Evolutionary conservation across 2,329 filamentous ascomycete species (phyloP).

Genomic region (Neonectria ditissima): DNA sequence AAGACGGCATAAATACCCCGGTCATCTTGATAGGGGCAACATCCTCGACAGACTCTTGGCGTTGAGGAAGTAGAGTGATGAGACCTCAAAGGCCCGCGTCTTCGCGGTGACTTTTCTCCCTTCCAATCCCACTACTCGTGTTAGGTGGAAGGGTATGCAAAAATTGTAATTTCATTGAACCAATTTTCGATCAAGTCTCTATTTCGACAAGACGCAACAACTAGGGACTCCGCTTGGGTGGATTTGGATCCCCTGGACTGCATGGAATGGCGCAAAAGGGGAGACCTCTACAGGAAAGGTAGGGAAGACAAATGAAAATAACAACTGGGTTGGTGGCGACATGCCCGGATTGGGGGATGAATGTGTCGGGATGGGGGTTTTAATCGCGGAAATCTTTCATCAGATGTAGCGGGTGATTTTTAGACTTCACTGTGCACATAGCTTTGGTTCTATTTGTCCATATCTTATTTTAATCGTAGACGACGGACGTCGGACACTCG

Average conservation of each 20-base stretch:
- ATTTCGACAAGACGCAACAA: conserved; percentile 27
- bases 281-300: conserved; percentile 37
- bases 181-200: conserved; percentile 34
- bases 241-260: conserved; percentile 37
- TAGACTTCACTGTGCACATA: conserved; percentile 31
- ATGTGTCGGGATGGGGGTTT: conserved; percentile 11
- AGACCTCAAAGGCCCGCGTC: background rate
- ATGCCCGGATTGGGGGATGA: conserved; percentile 8
- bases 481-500: conserved; percentile 39
- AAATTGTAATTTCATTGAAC: conserved; percentile 22
- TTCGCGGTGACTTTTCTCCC: background rate
- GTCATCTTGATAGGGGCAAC: conserved; percentile 4
- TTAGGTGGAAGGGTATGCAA: conserved; percentile 11
- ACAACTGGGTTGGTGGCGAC: conserved; percentile 23
- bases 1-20: conserved; percentile 47
- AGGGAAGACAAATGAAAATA: conserved; percentile 35
- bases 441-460: conserved; percentile 32
- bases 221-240: conserved; percentile 39
- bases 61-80: background rate
- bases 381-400: conserved; percentile 30
- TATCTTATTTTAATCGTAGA: conserved; percentile 44
- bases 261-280: conserved; percentile 47
- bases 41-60: conserved; percentile 7
- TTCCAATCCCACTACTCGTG: conserved; percentile 19
- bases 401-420: conserved; percentile 23